Evolutionary conservation across 2,329 filamentous ascomycete species (phyloP).

Genomic region (Tolypocladium nubicola): DNA sequence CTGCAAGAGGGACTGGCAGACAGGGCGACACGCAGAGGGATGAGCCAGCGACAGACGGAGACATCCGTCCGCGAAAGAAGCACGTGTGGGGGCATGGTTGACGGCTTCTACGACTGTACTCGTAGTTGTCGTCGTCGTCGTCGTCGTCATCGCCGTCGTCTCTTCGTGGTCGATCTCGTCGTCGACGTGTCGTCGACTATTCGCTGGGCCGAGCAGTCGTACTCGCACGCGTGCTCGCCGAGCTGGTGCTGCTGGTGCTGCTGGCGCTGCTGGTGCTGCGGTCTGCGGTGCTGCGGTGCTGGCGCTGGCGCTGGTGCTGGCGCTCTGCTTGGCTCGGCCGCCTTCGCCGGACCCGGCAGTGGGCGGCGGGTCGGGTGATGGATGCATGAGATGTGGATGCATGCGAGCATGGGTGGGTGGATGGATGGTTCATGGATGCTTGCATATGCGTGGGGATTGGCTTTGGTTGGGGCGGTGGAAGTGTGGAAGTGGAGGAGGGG

Average conservation of each 20-base stretch:
- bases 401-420: not conserved
- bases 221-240: not conserved
- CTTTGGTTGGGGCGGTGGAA: not conserved
- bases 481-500: not conserved
- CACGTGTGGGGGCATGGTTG: not conserved
- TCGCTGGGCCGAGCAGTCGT: not conserved
- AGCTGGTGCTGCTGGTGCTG: not conserved
- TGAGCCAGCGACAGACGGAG: not conserved
- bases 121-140: not conserved
- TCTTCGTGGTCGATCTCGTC: not conserved
- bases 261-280: not conserved
- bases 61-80: not conserved
- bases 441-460: not conserved
- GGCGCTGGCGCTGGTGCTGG: not conserved
- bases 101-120: not conserved
- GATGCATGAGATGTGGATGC: not conserved
- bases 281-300: not conserved
- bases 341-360: not conserved
- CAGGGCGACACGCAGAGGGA: not conserved
- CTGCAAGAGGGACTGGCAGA: not conserved
- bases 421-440: not conserved
- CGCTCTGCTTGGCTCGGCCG: not conserved
- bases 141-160: not conserved
- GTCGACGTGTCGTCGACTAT: not conserved
- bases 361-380: not conserved